A percentile compares a stretch with the other conserved stretches of the same genome.
These are phyloP conservation scores for Coemansia sp. DNA, from an alignment of 192 early-diverging fungal species.

Conservation along the genomic window DNA sequence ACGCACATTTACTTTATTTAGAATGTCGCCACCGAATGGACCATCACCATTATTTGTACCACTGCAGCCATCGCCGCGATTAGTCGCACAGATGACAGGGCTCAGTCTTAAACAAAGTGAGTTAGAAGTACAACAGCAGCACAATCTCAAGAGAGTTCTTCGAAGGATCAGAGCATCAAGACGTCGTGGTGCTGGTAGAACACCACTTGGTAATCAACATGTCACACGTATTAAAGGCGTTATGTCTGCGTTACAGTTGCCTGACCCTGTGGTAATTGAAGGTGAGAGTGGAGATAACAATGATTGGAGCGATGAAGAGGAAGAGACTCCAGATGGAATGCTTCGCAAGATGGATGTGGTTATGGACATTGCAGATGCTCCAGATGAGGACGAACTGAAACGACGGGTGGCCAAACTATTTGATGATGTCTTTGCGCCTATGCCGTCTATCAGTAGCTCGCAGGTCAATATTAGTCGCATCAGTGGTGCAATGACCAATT, in stretches of 20 bases:
- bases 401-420: constrained; percentile 30
- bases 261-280: constrained; percentile 2
- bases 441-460: constrained; percentile 2
- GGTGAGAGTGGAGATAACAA: constrained; percentile 29
- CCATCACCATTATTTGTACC: constrained; percentile 43
- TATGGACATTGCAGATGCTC: constrained; percentile 39
- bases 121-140: constrained; percentile 45
- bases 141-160: constrained; percentile 46
- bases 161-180: constrained; percentile 34
- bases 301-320: constrained; percentile 10
- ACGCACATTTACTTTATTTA: too few relatives aligned
- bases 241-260: constrained; percentile 17
- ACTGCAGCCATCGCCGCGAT: constrained; percentile 33
- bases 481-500: constrained; percentile 75
- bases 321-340: not conserved
- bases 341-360: constrained; percentile 24
- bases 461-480: constrained; percentile 52
- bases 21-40: constrained; percentile 10
- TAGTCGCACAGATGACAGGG: constrained; percentile 50
- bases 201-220: not conserved
- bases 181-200: not conserved
- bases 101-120: constrained; percentile 39
- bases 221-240: not conserved
- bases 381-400: constrained; percentile 15
- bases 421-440: constrained; percentile 32